A percentile compares a stretch with the other conserved stretches of the same genome.
phyloP scores from a whole-genome alignment of 345 rosid species.

The Aethionema arabicum region DNA sequence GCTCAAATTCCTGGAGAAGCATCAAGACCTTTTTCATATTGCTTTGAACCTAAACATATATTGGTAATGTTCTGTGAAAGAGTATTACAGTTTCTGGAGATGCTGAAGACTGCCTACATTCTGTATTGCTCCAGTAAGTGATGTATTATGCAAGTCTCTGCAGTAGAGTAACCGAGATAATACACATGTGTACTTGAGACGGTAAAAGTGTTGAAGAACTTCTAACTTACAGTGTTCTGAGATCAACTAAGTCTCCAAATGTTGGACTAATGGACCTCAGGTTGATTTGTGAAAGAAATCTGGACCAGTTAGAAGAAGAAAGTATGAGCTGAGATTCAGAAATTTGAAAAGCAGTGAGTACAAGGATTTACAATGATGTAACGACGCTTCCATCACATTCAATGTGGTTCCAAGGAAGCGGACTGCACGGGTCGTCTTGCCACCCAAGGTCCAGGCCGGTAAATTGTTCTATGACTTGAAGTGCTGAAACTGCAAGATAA shows the following conservation, averaged over 20 bases:
- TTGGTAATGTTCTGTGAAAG: conserved; percentile 7
- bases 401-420: conserved; percentile 63
- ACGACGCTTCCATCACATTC: conserved; percentile 73
- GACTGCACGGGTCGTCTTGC: conserved; percentile 96
- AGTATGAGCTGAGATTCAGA: conserved; percentile 22
- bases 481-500: conserved; percentile 74
- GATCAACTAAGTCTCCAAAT: conserved; percentile 91
- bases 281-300: conserved; percentile 74
- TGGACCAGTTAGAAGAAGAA: conserved; percentile 25
- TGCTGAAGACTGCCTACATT: conserved; percentile 74
- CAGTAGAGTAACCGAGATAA: conserved; percentile 15
- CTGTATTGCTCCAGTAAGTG: conserved; percentile 80
- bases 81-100: conserved; percentile 70
- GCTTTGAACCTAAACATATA: conserved; percentile 3
- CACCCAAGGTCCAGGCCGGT: conserved; percentile 75
- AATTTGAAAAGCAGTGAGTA: conserved; percentile 4
- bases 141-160: conserved; percentile 90
- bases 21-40: conserved; percentile 8
- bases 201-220: conserved; percentile 1
- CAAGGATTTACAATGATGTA: conserved; percentile 58
- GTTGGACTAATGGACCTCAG: conserved; percentile 80
- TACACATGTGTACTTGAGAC: conserved; percentile 2
- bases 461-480: conserved; percentile 79
- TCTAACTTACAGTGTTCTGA: conserved; percentile 64
- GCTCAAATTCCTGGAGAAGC: conserved; percentile 73